phyloP scores from a whole-genome alignment of 495 filamentous ascomycete species.

The Hapsidospora chrysogenum region DNA sequence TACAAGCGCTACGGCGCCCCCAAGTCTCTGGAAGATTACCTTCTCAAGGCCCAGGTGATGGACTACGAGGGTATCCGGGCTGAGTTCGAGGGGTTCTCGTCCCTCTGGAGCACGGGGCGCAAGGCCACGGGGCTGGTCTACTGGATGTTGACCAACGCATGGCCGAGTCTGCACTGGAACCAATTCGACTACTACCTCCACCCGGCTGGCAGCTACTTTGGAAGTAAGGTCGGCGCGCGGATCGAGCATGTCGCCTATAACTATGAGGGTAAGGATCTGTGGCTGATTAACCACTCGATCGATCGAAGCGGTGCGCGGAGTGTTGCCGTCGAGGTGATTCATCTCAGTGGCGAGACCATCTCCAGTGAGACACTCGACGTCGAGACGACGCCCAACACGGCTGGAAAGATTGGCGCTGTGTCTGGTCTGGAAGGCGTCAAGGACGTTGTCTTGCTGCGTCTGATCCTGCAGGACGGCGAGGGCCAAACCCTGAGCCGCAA shows the following conservation, averaged over 20 bases:
- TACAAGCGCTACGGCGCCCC: conserved; percentile 37
- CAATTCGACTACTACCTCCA: conserved; percentile 47
- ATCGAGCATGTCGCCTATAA: conserved; percentile 42
- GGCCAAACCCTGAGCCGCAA: conserved; percentile 32
- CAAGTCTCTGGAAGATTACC: conserved; percentile 34
- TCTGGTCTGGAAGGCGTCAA: conserved; percentile 16
- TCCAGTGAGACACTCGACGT: conserved; percentile 10
- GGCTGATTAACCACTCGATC: conserved; percentile 39
- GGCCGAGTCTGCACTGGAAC: conserved; percentile 51
- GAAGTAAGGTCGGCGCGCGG: conserved; percentile 34
- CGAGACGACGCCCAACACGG: conserved; percentile 20
- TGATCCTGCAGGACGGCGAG: conserved; percentile 23
- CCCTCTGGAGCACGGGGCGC: conserved; percentile 29
- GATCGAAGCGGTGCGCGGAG: conserved; percentile 21
- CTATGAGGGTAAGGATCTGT: conserved; percentile 24
- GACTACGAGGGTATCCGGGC: conserved; percentile 48
- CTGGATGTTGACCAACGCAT: conserved; percentile 54
- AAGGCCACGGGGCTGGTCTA: conserved; percentile 47
- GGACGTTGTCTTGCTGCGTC: conserved; percentile 34
- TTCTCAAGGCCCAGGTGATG: conserved; percentile 36
- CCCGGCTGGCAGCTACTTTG: conserved; percentile 41
- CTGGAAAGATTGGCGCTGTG: conserved; percentile 14
- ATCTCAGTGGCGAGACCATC: conserved; percentile 24
- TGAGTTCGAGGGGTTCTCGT: conserved; percentile 39
- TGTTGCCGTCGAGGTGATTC: conserved; percentile 30